These are phyloP conservation scores for Fraxinus latifolia DNA, from an alignment of 305 asterid species.

Conservation along the genomic window DNA sequence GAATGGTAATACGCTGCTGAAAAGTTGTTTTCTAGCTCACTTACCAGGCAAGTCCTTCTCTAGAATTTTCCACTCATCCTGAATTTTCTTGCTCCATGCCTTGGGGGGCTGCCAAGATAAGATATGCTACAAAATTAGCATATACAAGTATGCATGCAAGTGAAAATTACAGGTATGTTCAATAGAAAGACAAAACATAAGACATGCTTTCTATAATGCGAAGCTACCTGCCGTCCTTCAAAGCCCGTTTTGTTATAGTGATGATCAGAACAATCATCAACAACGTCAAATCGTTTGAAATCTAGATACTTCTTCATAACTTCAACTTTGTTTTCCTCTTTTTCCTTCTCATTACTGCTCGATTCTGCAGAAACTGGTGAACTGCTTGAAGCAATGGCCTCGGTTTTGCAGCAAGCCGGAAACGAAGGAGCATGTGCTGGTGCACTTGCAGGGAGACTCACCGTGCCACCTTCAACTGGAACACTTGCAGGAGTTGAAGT, in stretches of 20 bases:
- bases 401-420: slow-evolving; percentile 10
- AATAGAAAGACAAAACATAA: background rate
- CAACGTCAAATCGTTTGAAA: slow-evolving; percentile 48
- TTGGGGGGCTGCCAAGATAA: slow-evolving; percentile 40
- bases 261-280: slow-evolving; percentile 51
- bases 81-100: slow-evolving; percentile 55
- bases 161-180: background rate
- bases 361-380: slow-evolving; percentile 26
- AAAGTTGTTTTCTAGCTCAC: slow-evolving; percentile 1
- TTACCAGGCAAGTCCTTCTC: slow-evolving; percentile 57
- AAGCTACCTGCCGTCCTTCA: slow-evolving; percentile 39
- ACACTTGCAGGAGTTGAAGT: slow-evolving; percentile 6
- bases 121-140: slow-evolving; percentile 16
- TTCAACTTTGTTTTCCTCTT: slow-evolving; percentile 30
- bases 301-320: slow-evolving; percentile 26
- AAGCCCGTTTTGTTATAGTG: slow-evolving; percentile 33
- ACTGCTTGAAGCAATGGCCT: slow-evolving; percentile 35
- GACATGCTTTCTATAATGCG: background rate
- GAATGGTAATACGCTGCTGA: background rate
- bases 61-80: slow-evolving; percentile 61
- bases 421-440: slow-evolving; percentile 16
- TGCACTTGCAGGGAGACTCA: slow-evolving; percentile 15
- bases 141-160: background rate
- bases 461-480: slow-evolving; percentile 5
- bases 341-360: slow-evolving; percentile 30